Percentiles rank a stretch among this genome's conserved stretches.
These are phyloP conservation scores for Entonaema liquescens DNA, from an alignment of 495 filamentous ascomycete genomes.

Conservation along the genomic window DNA sequence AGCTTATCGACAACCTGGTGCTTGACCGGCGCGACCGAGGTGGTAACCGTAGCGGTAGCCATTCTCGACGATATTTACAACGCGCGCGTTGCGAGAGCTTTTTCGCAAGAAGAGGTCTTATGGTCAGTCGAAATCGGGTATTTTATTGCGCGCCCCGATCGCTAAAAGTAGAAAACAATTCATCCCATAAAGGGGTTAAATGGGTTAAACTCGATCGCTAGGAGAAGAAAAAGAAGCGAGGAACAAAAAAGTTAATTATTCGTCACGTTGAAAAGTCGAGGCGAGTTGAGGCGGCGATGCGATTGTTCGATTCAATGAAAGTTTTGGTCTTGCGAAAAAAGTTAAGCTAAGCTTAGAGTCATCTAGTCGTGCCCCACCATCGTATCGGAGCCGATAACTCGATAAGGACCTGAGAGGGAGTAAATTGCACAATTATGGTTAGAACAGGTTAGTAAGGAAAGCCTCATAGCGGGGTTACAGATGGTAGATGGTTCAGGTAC, in stretches of 20 bases:
- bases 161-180: background rate
- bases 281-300: background rate
- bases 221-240: background rate
- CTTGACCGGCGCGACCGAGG: conserved; percentile 64
- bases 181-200: conserved; percentile 5
- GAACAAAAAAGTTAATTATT: background rate
- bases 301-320: conserved; percentile 1
- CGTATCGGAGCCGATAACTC: conserved; percentile 13
- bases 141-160: conserved; percentile 13
- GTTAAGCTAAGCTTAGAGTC: conserved; percentile 40
- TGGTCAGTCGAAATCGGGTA: conserved; percentile 15
- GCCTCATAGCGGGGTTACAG: conserved; percentile 11
- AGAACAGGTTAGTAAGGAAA: background rate
- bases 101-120: conserved; percentile 1
- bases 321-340: conserved; percentile 26
- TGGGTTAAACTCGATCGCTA: background rate
- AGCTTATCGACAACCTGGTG: conserved; percentile 86
- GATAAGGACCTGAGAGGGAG: conserved; percentile 6
- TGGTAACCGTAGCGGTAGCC: conserved; percentile 34
- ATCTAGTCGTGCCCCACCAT: conserved; percentile 47
- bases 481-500: background rate
- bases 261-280: background rate
- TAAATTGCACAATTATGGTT: background rate
- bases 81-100: background rate
- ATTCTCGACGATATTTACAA: conserved; percentile 18